Evolutionary conservation across 306 rosid genomes (phyloP).

Genomic region (Arachis stenosperma): DNA sequence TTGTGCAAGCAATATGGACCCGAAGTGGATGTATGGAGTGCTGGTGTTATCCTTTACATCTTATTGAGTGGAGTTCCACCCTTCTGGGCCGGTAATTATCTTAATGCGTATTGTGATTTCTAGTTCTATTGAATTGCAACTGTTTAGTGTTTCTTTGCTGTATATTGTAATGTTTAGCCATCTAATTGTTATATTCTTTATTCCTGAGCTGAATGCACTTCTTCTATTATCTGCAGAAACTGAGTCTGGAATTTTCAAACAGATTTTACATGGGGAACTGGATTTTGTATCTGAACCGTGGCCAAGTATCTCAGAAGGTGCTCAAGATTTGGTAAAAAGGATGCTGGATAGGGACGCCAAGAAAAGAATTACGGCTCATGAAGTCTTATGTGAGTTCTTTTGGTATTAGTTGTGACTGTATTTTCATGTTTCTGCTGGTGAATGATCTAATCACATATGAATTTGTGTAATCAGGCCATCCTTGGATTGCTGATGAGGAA

Average conservation of each 20-base stretch:
- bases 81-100: slow-evolving; percentile 84
- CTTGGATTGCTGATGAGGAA: slow-evolving; percentile 86
- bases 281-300: slow-evolving; percentile 85
- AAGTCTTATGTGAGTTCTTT: slow-evolving; percentile 78
- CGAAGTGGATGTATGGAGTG: slow-evolving; percentile 93
- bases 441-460: slow-evolving; percentile 33
- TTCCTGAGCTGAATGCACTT: slow-evolving; percentile 30
- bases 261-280: slow-evolving; percentile 68
- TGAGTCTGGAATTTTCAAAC: slow-evolving; percentile 85
- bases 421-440: slow-evolving; percentile 30
- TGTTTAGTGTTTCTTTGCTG: slow-evolving; percentile 21
- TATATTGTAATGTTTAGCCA: slow-evolving; percentile 4
- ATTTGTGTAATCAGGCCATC: slow-evolving; percentile 65
- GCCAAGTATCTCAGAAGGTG: slow-evolving; percentile 83
- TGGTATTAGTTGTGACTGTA: slow-evolving; percentile 18
- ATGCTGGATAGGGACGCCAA: slow-evolving; percentile 86
- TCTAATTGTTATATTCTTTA: slow-evolving; percentile 4
- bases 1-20: slow-evolving; percentile 81
- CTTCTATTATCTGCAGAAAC: slow-evolving; percentile 57
- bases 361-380: slow-evolving; percentile 77
- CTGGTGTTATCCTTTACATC: slow-evolving; percentile 91
- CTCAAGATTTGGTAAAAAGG: slow-evolving; percentile 69
- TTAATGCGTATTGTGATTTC: slow-evolving; percentile 27
- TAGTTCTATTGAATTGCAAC: not conserved
- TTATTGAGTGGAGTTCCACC: slow-evolving; percentile 91